Evolutionary conservation across 1,284 basidiomycete species (phyloP), one percentile per base, ranked within the genome.

Genomic region (Pholiota adiposa): DNA sequence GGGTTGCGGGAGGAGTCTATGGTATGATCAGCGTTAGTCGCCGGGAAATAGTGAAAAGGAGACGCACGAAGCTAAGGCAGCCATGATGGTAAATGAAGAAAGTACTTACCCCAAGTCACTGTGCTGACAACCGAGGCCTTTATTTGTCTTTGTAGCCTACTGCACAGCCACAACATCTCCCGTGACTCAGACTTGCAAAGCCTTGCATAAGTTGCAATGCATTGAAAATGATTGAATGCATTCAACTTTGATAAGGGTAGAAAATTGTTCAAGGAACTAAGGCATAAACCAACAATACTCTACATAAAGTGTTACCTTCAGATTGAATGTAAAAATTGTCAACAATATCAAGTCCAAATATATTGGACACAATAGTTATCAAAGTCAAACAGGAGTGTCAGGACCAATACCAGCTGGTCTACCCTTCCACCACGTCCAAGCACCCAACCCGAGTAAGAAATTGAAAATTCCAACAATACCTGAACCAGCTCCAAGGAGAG

Each of bases 401-500:
- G 14, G 25, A 4, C 36, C 36, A n/a, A 4, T 12, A n/a, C 40
- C 51, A 9, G 50, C 23, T 25, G 66, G 56, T 19, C 58, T 65
- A 38, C 64, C 63, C 60, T 63, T 76, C 75, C 83, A 83, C 84
- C 83, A 88, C 21, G 72, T 77, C 80, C 83, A 86, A 29, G 83
- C 81, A 14, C 79, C 77, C 19, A 85, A 65, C n/a, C 85, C 83
- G 25, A 92, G 67, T 40, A 89, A 61, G 65, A 88, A 85, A 69
- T 92, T 92, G 64, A 88, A 84, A 36, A 89, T 61, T 0, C 91
- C 91, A 55, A 92, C 69, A 16, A 78, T 70, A 1, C 82, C 78
- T 29, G 87, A 89, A 49, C 93, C 93, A 11, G 89, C 86, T n/a
- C 94, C 94, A 16, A 92, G 71, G 31, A 91, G 62, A 48, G 87